Evolutionary conservation across 2,329 filamentous ascomycete species (phyloP).

Genomic region (Calonectria fujianensis): DNA sequence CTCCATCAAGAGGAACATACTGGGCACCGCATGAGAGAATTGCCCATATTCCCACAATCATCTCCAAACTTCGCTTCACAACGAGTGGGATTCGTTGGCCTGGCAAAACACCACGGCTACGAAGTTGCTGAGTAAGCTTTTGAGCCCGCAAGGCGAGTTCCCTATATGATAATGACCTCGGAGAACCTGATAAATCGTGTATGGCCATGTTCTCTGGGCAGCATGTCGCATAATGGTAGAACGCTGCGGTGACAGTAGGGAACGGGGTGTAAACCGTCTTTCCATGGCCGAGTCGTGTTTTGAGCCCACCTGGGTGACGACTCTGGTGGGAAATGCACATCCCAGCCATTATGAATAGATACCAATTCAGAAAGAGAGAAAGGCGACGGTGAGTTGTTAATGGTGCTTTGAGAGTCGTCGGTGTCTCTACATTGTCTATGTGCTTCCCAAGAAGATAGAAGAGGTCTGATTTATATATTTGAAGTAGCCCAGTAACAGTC

Average conservation of each 20-base stretch:
- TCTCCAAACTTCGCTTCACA: slow-evolving; percentile 73
- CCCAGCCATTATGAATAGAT: slow-evolving; percentile 37
- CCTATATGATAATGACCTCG: slow-evolving; percentile 64
- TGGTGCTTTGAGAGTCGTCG: slow-evolving; percentile 43
- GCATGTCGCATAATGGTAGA: slow-evolving; percentile 61
- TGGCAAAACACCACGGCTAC: slow-evolving; percentile 62
- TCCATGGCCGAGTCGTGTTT: slow-evolving; percentile 45
- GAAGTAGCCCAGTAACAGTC: background rate
- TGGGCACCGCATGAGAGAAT: slow-evolving; percentile 75
- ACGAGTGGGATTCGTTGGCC: slow-evolving; percentile 72
- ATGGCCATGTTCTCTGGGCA: slow-evolving; percentile 63
- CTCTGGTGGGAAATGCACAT: slow-evolving; percentile 28
- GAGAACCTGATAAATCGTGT: slow-evolving; percentile 58
- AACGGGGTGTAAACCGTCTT: slow-evolving; percentile 57
- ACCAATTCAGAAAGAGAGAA: background rate
- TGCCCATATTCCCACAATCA: slow-evolving; percentile 75
- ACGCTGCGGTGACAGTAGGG: slow-evolving; percentile 62
- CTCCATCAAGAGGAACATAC: slow-evolving; percentile 76
- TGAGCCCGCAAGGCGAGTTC: slow-evolving; percentile 66
- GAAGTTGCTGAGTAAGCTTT: slow-evolving; percentile 64
- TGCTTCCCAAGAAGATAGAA: background rate
- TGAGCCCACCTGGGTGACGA: slow-evolving; percentile 21
- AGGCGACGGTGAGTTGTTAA: slow-evolving; percentile 6
- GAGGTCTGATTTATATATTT: slow-evolving; percentile 37
- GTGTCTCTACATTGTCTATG: slow-evolving; percentile 22